Percentiles rank a stretch among this genome's conserved stretches.
Evolutionary conservation across 306 rosid genomes (phyloP).

Genomic region (Vigna radiata): DNA sequence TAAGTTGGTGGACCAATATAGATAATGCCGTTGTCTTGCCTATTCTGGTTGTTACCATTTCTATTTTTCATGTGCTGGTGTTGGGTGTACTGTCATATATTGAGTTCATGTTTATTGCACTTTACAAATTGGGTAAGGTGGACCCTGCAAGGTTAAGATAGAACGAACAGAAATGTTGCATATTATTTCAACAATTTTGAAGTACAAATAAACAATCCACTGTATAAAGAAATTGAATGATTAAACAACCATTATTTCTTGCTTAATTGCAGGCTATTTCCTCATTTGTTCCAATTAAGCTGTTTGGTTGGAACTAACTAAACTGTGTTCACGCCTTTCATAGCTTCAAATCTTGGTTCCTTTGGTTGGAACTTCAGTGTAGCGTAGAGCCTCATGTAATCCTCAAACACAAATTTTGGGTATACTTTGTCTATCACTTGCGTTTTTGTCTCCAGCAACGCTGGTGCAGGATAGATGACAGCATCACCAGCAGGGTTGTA

Average conservation of each 20-base stretch:
- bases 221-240: not conserved
- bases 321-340: not conserved
- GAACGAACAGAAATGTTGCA: not conserved
- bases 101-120: not conserved
- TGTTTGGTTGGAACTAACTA: not conserved
- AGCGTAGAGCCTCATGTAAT: slow-evolving; percentile 21
- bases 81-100: not conserved
- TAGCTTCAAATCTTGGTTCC: slow-evolving; percentile 17
- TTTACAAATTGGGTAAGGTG: not conserved
- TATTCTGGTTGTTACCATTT: not conserved
- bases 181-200: not conserved
- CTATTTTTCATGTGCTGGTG: not conserved
- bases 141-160: not conserved
- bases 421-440: not conserved
- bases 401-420: slow-evolving; percentile 19
- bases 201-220: not conserved
- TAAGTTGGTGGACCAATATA: not conserved
- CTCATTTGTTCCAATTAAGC: not conserved
- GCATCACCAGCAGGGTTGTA: slow-evolving; percentile 26
- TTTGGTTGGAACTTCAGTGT: slow-evolving; percentile 17
- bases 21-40: not conserved
- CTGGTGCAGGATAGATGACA: slow-evolving; percentile 17
- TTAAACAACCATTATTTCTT: not conserved
- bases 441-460: not conserved
- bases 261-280: not conserved